phyloP scores from a whole-genome alignment of 176 grass and related monocot species.

The Avena atlantica region DNA sequence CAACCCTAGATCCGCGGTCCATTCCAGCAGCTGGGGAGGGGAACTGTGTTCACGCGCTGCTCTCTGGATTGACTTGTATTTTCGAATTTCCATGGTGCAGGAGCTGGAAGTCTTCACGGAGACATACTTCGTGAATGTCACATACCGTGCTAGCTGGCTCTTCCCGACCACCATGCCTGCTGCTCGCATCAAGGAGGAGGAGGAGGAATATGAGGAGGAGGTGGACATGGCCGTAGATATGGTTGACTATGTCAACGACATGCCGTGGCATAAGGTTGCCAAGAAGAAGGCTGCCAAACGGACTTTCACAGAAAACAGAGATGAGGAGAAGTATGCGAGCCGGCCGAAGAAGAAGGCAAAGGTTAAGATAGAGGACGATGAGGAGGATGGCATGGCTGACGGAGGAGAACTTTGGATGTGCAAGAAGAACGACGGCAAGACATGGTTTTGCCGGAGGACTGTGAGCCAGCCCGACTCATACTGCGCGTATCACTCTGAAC shows the following conservation, averaged over 20 bases:
- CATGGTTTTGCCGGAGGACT: conserved; percentile 40
- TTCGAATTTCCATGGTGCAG: conserved; percentile 23
- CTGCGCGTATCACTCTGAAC: conserved; percentile 51
- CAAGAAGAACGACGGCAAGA: conserved; percentile 66
- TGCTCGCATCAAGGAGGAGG: background rate
- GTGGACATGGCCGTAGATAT: background rate
- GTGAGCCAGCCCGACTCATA: conserved; percentile 42
- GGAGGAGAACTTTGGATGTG: conserved; percentile 8
- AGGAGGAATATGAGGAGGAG: background rate
- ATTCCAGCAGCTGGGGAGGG: background rate
- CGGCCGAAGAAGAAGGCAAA: conserved; percentile 28
- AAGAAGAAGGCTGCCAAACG: conserved; percentile 16
- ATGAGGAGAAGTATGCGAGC: background rate
- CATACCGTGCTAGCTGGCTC: conserved; percentile 45
- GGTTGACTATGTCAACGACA: background rate
- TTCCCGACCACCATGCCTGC: conserved; percentile 24
- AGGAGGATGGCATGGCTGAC: background rate
- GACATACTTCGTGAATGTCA: conserved; percentile 43
- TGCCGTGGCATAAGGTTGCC: background rate
- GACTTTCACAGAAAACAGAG: background rate
- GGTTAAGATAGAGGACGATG: conserved; percentile 27
- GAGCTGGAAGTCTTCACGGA: conserved; percentile 39
- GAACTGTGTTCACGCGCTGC: background rate
- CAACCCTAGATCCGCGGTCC: conserved; percentile 52
- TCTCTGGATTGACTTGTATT: conserved; percentile 9